These are phyloP conservation scores for Botrytis elliptica DNA, from an alignment of 2,329 filamentous ascomycete species.

Conservation along the genomic window DNA sequence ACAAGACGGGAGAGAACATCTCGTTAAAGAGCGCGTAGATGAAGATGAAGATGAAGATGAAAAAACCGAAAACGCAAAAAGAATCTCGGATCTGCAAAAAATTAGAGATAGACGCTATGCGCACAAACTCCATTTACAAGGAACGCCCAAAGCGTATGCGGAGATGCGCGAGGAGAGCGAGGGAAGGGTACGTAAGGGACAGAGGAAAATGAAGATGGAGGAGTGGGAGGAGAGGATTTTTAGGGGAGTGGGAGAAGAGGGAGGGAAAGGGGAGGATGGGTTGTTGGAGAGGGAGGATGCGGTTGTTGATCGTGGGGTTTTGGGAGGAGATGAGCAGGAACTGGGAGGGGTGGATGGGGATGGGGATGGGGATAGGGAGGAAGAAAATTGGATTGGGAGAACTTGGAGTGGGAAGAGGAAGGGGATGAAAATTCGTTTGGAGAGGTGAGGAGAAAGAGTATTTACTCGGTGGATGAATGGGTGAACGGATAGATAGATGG, in stretches of 20 bases:
- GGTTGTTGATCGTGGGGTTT: background rate
- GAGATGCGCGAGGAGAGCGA: background rate
- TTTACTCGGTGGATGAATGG: background rate
- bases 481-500: too few relatives aligned
- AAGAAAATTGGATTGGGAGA: background rate
- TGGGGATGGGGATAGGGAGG: background rate
- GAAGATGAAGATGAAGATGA: background rate
- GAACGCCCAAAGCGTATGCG: background rate
- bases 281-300: background rate
- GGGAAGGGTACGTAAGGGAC: too few relatives aligned
- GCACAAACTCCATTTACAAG: background rate
- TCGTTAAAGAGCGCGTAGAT: accelerated
- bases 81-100: background rate
- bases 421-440: background rate
- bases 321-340: background rate
- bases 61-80: background rate
- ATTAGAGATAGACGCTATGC: background rate
- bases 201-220: background rate
- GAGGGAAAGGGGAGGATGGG: background rate
- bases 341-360: background rate
- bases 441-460: background rate
- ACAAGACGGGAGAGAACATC: background rate
- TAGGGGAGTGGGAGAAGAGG: background rate
- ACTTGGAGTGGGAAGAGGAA: background rate
- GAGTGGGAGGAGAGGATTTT: background rate